Percentiles rank a stretch among this genome's conserved stretches.
Conservation (phyloP, 2,329 filamentous ascomycete species). For the Hypoxylon sp. region DNA sequence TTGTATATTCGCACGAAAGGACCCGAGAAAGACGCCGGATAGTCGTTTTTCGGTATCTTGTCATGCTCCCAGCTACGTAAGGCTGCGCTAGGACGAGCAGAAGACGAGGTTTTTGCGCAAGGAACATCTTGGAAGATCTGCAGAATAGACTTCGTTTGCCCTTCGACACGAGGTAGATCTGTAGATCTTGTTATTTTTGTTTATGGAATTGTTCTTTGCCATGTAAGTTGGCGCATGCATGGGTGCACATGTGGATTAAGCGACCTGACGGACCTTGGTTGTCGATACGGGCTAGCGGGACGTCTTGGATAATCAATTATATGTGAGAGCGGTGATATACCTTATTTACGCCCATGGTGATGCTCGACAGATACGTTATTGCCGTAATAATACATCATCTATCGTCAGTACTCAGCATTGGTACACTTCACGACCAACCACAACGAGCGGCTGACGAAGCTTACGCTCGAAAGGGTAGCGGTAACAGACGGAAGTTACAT, state of each 20-base stretch:
- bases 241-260: too few relatives aligned
- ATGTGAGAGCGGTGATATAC: slow-evolving; percentile 11
- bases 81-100: slow-evolving; percentile 13
- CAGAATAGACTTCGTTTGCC: slow-evolving; percentile 4
- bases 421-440: slow-evolving; percentile 21
- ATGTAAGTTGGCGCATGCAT: too few relatives aligned
- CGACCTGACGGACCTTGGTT: not conserved
- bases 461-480: slow-evolving; percentile 25
- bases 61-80: too few relatives aligned
- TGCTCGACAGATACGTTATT: slow-evolving; percentile 1
- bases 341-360: slow-evolving; percentile 11
- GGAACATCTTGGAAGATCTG: slow-evolving; percentile 26
- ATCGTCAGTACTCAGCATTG: slow-evolving; percentile 24
- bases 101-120: slow-evolving; percentile 9
- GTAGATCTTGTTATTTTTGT: slow-evolving; percentile 26
- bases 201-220: slow-evolving; percentile 1
- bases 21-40: too few relatives aligned
- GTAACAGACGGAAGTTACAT: slow-evolving; percentile 21
- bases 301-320: slow-evolving; percentile 3
- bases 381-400: slow-evolving; percentile 23
- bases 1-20: too few relatives aligned
- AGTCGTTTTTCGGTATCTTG: too few relatives aligned
- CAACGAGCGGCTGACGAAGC: slow-evolving; percentile 21
- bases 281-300: slow-evolving; percentile 1
- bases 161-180: slow-evolving; percentile 36